These are phyloP conservation scores for Pistacia vera DNA, from an alignment of 345 rosid species.

Conservation along the genomic window DNA sequence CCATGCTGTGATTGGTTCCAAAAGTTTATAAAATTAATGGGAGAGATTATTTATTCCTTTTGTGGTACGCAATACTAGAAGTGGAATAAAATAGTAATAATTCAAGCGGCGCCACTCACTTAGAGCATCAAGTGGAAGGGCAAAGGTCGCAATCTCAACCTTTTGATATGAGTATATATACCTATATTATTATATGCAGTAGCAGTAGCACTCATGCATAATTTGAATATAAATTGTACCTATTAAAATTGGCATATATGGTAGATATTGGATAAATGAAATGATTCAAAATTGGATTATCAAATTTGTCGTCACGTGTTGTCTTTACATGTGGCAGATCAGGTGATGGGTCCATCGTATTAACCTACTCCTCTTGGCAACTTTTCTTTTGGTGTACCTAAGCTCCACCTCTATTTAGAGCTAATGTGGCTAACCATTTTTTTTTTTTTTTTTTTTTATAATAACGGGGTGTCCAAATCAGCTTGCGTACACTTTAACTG, in stretches of 20 bases:
- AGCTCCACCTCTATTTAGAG: too few relatives aligned
- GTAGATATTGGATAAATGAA: background rate
- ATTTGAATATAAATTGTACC: background rate
- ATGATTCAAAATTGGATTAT: slow-evolving; percentile 8
- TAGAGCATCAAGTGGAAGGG: slow-evolving; percentile 17
- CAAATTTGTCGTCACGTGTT: slow-evolving; percentile 12
- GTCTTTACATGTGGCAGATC: slow-evolving; percentile 17
- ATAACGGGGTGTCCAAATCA: too few relatives aligned
- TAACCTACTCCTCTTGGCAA: background rate
- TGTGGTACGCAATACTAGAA: slow-evolving; percentile 3
- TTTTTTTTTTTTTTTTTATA: too few relatives aligned
- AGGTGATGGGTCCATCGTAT: slow-evolving; percentile 13
- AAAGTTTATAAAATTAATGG: background rate
- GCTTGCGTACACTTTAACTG: too few relatives aligned
- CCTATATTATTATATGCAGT: background rate
- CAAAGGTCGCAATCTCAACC: slow-evolving; percentile 19
- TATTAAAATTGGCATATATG: background rate
- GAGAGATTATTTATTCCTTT: background rate
- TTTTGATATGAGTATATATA: background rate
- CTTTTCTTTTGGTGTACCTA: background rate
- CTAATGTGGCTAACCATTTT: too few relatives aligned
- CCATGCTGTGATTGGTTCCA: slow-evolving; percentile 21
- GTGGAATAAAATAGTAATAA: slow-evolving; percentile 19
- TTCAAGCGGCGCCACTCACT: slow-evolving; percentile 39
- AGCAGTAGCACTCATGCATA: background rate